phyloP scores from a whole-genome alignment of 2,329 filamentous ascomycete genomes.

The Fusarium xyrophilum region DNA sequence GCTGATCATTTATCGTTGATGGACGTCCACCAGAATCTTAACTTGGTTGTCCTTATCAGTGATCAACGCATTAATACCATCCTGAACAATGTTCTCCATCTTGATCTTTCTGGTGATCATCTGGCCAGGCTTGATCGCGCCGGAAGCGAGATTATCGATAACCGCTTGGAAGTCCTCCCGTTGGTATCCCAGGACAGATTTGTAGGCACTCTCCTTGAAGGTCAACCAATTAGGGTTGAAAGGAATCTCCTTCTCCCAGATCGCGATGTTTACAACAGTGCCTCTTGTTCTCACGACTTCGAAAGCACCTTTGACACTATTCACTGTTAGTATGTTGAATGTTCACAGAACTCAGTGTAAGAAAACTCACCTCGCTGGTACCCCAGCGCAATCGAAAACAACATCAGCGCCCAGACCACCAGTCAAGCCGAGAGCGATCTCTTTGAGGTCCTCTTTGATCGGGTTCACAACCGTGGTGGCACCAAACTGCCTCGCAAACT shows the following conservation, averaged over 20 bases:
- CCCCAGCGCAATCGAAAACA: slow-evolving; percentile 68
- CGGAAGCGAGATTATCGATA: slow-evolving; percentile 51
- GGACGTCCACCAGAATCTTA: slow-evolving; percentile 64
- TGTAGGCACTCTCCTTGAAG: slow-evolving; percentile 38
- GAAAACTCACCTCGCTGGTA: slow-evolving; percentile 44
- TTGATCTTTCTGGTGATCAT: slow-evolving; percentile 69
- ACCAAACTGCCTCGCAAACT: slow-evolving; percentile 53
- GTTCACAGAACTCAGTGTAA: accelerated
- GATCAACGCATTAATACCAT: slow-evolving; percentile 64
- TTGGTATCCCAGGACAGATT: slow-evolving; percentile 38
- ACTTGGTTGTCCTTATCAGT: slow-evolving; percentile 67
- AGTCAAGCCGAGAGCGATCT: slow-evolving; percentile 55
- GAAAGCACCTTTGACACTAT: slow-evolving; percentile 49
- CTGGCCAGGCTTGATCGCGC: slow-evolving; percentile 50
- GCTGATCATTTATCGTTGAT: slow-evolving; percentile 21
- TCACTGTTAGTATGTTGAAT: neutral
- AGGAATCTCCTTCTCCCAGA: slow-evolving; percentile 60
- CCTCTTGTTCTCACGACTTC: slow-evolving; percentile 59
- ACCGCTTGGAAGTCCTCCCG: slow-evolving; percentile 61
- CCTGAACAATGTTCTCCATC: slow-evolving; percentile 62
- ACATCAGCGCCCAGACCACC: slow-evolving; percentile 61
- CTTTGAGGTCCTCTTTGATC: slow-evolving; percentile 54
- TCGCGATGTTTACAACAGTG: slow-evolving; percentile 68
- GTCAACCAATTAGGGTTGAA: slow-evolving; percentile 43
- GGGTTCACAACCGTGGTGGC: slow-evolving; percentile 54